Conservation (phyloP, 352 stramenopile species). For the Phytophthora gonapodyides region DNA sequence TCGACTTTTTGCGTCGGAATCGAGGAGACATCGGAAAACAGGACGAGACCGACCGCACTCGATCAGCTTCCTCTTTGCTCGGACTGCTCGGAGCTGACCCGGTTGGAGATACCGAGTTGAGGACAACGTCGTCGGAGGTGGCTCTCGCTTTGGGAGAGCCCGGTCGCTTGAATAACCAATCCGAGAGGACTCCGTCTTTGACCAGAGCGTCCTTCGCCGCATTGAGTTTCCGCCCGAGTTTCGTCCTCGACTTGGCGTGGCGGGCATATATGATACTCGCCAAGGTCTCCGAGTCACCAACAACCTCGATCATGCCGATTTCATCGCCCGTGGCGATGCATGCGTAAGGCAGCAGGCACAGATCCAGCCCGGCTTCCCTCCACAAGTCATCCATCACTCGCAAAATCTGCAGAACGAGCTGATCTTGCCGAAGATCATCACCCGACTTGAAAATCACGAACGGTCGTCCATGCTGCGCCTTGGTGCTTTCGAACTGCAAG, state of each 20-base stretch:
- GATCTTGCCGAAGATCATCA: slow-evolving; percentile 94
- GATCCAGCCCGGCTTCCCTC: slow-evolving; percentile 81
- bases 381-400: slow-evolving; percentile 92
- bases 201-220: slow-evolving; percentile 73
- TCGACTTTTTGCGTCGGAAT: slow-evolving; percentile 37
- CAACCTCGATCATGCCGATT: slow-evolving; percentile 91
- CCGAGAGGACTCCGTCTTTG: slow-evolving; percentile 60
- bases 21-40: slow-evolving; percentile 65
- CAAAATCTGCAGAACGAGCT: slow-evolving; percentile 92
- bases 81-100: slow-evolving; percentile 20
- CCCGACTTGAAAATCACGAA: slow-evolving; percentile 93
- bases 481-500: slow-evolving; percentile 82
- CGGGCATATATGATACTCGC: slow-evolving; percentile 86
- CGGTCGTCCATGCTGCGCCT: slow-evolving; percentile 57
- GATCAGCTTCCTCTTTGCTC: slow-evolving; percentile 6
- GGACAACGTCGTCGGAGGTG: slow-evolving; percentile 8
- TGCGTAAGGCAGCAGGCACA: slow-evolving; percentile 86
- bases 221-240: slow-evolving; percentile 65
- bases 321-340: slow-evolving; percentile 89
- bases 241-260: slow-evolving; percentile 63
- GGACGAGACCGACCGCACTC: slow-evolving; percentile 37
- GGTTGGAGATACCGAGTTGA: slow-evolving; percentile 24
- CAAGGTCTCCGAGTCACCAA: slow-evolving; percentile 87
- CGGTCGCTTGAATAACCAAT: slow-evolving; percentile 66
- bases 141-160: slow-evolving; percentile 6